Conservation (phyloP, 2,329 filamentous ascomycete species). For the Fusarium dimerum region DNA sequence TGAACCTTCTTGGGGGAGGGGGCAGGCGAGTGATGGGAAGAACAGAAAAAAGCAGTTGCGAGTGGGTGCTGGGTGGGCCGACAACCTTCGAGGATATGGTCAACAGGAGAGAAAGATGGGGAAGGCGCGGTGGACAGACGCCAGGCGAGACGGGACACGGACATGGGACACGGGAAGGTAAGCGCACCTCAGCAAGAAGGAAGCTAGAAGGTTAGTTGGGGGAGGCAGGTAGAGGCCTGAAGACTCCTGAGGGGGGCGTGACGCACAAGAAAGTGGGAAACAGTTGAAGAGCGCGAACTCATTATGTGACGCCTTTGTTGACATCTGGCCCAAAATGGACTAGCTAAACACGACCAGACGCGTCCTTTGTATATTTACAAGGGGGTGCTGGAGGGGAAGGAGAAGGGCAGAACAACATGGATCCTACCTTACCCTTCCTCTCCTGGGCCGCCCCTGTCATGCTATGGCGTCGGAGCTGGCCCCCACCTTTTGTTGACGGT, state of each 20-base stretch:
- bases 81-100: constrained; percentile 12
- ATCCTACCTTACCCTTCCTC: constrained; percentile 10
- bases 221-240: constrained; percentile 1
- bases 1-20: constrained; percentile 3
- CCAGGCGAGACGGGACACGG: constrained; percentile 10
- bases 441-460: constrained; percentile 15
- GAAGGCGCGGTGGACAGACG: constrained; percentile 2
- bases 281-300: constrained; percentile 13
- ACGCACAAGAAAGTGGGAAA: too few species aligned
- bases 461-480: constrained; percentile 24
- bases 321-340: constrained; percentile 30
- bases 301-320: constrained; percentile 41
- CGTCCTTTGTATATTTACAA: constrained; percentile 29
- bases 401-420: constrained; percentile 8
- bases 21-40: constrained; percentile 5
- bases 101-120: constrained; percentile 9
- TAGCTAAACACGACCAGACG: constrained; percentile 36
- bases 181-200: constrained; percentile 4
- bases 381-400: constrained; percentile 13
- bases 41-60: background rate
- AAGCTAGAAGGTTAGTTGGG: constrained; percentile 13
- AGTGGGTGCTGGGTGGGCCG: constrained; percentile 1
- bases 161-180: constrained; percentile 17
- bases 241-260: too few species aligned
- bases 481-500: constrained; percentile 19